These are phyloP conservation scores for Citrullus mucosospermus DNA, from an alignment of 306 rosid species.

Conservation along the genomic window DNA sequence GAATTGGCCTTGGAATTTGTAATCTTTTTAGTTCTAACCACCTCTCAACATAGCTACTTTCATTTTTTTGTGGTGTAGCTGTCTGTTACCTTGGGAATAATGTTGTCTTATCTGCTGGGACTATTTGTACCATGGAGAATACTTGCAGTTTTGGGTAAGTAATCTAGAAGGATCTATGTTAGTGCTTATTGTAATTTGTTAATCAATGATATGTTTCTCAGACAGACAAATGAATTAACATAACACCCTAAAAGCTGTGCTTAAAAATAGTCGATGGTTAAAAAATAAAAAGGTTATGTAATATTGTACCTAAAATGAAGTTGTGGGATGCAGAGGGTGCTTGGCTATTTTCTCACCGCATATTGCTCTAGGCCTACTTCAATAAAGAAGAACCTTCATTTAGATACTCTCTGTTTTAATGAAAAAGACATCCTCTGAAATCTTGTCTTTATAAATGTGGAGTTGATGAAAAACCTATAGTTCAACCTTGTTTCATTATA, in stretches of 20 bases:
- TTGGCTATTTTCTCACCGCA: background rate
- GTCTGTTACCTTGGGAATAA: slow-evolving; percentile 78
- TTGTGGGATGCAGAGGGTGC: background rate
- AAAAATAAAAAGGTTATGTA: background rate
- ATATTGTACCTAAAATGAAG: background rate
- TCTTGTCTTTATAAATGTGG: background rate
- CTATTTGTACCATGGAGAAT: slow-evolving; percentile 87
- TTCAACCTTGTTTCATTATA: background rate
- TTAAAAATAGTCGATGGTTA: background rate
- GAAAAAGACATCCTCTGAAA: background rate
- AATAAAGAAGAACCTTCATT: background rate
- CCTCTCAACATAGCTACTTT: background rate
- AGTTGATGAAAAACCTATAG: background rate
- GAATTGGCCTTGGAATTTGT: background rate
- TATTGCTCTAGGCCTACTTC: background rate
- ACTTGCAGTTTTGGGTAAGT: slow-evolving; percentile 87
- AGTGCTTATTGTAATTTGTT: background rate
- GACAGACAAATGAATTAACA: background rate
- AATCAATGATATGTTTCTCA: background rate
- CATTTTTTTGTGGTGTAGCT: slow-evolving; percentile 35
- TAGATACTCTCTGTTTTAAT: background rate
- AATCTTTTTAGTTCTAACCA: background rate
- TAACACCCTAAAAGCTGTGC: background rate
- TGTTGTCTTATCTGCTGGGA: slow-evolving; percentile 91
- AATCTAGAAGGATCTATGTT: slow-evolving; percentile 3